Conservation (phyloP, 2,329 filamentous ascomycete species). For the Alternaria sp. region DNA sequence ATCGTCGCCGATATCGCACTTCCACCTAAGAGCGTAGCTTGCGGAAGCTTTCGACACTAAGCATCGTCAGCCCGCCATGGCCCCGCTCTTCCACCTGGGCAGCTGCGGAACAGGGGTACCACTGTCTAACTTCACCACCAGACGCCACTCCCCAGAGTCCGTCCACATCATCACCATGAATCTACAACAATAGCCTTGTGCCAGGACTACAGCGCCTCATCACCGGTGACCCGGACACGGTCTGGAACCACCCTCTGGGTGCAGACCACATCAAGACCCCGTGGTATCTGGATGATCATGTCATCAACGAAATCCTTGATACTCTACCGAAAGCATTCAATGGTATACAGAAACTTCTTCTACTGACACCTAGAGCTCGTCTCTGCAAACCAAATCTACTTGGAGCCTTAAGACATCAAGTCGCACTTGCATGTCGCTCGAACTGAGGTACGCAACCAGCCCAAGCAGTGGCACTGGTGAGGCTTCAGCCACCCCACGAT, state of each 20-base stretch:
- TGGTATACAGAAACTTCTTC: background rate
- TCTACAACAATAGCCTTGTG: constrained; percentile 8
- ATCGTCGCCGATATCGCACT: background rate
- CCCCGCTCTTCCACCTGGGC: constrained; percentile 1
- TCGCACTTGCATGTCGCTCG: background rate
- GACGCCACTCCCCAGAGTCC: constrained; percentile 18
- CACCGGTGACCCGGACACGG: constrained; percentile 11
- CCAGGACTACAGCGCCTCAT: constrained; percentile 5
- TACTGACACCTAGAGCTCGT: too few relatives aligned
- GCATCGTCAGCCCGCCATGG: constrained; percentile 1
- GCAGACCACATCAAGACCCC: constrained; percentile 9
- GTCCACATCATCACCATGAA: constrained; percentile 9
- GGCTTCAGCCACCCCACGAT: constrained; percentile 33
- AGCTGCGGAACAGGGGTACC: constrained; percentile 2
- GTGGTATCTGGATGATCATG: background rate
- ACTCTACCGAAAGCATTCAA: background rate
- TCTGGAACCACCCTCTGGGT: constrained; percentile 10
- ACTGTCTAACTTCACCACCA: constrained; percentile 13
- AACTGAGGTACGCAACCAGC: constrained; percentile 22
- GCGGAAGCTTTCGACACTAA: constrained; percentile 1
- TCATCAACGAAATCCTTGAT: background rate
- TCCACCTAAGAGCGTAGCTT: background rate
- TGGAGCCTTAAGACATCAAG: background rate
- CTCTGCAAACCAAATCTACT: background rate
- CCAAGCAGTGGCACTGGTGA: constrained; percentile 23